Percentiles rank a stretch among this genome's conserved stretches.
phyloP scores from a whole-genome alignment of 1,284 basidiomycete species.

The Tylopilus sp. region DNA sequence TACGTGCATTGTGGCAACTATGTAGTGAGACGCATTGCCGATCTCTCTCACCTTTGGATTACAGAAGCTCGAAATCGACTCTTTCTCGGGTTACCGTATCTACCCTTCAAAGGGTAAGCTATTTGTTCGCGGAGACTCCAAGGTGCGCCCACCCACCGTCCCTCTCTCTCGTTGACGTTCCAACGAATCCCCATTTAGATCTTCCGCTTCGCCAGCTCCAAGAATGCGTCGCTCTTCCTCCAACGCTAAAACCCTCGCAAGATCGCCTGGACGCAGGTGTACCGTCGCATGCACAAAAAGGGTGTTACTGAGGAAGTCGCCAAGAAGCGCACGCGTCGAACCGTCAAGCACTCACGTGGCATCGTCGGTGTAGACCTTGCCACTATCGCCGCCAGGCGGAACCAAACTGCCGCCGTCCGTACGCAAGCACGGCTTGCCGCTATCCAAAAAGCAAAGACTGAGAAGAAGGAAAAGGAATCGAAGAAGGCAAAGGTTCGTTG shows the following conservation, averaged over 20 bases:
- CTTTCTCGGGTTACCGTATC: constrained; percentile 93
- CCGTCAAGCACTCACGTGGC: constrained; percentile 97
- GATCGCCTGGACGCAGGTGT: constrained; percentile 97
- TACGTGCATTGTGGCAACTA: constrained; percentile 32
- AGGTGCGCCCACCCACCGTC: constrained; percentile 58
- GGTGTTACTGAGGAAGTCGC: constrained; percentile 98
- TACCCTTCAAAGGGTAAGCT: constrained; percentile 95
- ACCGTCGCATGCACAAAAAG: constrained; percentile 99
- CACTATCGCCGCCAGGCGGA: constrained; percentile 87
- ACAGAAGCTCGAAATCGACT: constrained; percentile 97
- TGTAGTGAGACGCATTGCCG: constrained; percentile 3
- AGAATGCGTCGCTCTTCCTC: constrained; percentile 95
- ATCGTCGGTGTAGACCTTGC: constrained; percentile 96
- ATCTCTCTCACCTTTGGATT: constrained; percentile 34
- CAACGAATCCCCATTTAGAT: constrained; percentile 63
- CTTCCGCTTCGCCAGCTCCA: constrained; percentile 88
- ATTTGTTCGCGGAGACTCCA: constrained; percentile 95
- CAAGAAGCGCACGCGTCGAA: constrained; percentile 97
- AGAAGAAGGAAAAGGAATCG: constrained; percentile 95
- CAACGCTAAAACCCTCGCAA: constrained; percentile 99
- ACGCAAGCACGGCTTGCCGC: constrained; percentile 79
- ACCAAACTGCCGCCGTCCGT: constrained; percentile 86
- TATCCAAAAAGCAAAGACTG: constrained; percentile 88
- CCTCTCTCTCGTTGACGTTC: neutral
- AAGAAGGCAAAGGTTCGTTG: constrained; percentile 84